phyloP scores from a whole-genome alignment of 2,329 filamentous ascomycete genomes.

The Falciphora oryzae region DNA sequence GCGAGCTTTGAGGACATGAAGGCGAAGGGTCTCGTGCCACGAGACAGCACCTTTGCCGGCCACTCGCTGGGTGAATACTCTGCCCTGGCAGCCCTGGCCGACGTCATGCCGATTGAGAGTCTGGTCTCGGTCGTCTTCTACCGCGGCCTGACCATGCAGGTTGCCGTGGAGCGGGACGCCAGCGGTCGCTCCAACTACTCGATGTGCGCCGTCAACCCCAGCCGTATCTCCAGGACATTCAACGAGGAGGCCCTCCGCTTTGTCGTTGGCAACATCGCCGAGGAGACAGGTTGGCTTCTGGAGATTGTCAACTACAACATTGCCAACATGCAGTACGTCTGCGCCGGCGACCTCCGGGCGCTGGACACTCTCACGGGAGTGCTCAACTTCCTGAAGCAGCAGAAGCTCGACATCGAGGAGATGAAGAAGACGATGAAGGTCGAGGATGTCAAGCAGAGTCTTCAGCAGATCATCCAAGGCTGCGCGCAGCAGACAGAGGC shows the following conservation, averaged over 20 bases:
- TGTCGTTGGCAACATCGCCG: slow-evolving; percentile 90
- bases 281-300: slow-evolving; percentile 89
- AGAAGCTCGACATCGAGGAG: slow-evolving; percentile 95
- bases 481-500: slow-evolving; percentile 80
- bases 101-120: slow-evolving; percentile 99
- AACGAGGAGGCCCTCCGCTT: slow-evolving; percentile 97
- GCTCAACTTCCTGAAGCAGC: slow-evolving; percentile 90
- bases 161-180: slow-evolving; percentile 93
- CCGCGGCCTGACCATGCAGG: slow-evolving; percentile 97
- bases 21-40: slow-evolving; percentile 88
- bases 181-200: slow-evolving; percentile 94
- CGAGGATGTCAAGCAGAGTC: slow-evolving; percentile 84
- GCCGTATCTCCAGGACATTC: slow-evolving; percentile 97
- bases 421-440: slow-evolving; percentile 81
- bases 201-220: slow-evolving; percentile 99
- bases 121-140: slow-evolving; percentile 99
- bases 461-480: slow-evolving; percentile 85
- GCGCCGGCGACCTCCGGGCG: slow-evolving; percentile 63
- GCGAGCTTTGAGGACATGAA: slow-evolving; percentile 99
- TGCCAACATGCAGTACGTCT: slow-evolving; percentile 70
- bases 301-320: slow-evolving; percentile 98
- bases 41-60: slow-evolving; percentile 94
- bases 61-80: slow-evolving; percentile 99
- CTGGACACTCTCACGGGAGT: slow-evolving; percentile 72
- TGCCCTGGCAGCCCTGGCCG: slow-evolving; percentile 87